Evolutionary conservation across 2,329 filamentous ascomycete species (phyloP).

Genomic region (Beauveria sp.): DNA sequence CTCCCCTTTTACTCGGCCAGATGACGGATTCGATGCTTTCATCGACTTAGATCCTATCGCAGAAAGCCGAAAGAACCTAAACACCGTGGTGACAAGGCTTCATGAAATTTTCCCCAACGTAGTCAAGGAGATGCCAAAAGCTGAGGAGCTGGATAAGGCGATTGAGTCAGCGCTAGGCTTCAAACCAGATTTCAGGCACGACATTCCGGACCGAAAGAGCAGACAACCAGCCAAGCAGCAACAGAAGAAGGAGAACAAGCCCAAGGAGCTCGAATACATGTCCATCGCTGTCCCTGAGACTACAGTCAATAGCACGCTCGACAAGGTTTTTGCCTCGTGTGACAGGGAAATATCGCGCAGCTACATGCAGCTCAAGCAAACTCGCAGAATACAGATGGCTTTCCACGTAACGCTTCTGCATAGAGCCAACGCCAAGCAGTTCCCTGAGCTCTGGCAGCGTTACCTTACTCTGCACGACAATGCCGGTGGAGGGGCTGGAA

Average conservation of each 20-base stretch:
- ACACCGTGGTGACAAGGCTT: slow-evolving; percentile 65
- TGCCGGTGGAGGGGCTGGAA: slow-evolving; percentile 20
- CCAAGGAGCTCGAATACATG: slow-evolving; percentile 47
- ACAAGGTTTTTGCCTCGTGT: slow-evolving; percentile 57
- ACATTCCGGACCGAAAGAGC: slow-evolving; percentile 51
- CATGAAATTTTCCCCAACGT: slow-evolving; percentile 72
- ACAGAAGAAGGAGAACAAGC: slow-evolving; percentile 33
- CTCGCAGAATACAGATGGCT: slow-evolving; percentile 67
- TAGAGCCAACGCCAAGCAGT: slow-evolving; percentile 51
- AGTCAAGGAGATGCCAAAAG: slow-evolving; percentile 60
- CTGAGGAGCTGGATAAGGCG: slow-evolving; percentile 70
- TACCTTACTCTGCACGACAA: slow-evolving; percentile 55
- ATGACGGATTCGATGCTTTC: slow-evolving; percentile 72
- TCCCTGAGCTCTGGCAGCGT: slow-evolving; percentile 66
- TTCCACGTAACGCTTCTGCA: slow-evolving; percentile 97
- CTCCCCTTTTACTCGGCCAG: slow-evolving; percentile 59
- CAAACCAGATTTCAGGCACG: slow-evolving; percentile 66
- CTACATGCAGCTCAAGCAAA: slow-evolving; percentile 67
- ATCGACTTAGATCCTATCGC: slow-evolving; percentile 75
- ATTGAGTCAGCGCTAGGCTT: slow-evolving; percentile 71
- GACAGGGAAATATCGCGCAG: slow-evolving; percentile 43
- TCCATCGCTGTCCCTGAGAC: slow-evolving; percentile 38
- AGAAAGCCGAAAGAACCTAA: slow-evolving; percentile 79
- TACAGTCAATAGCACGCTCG: slow-evolving; percentile 48
- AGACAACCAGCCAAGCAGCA: slow-evolving; percentile 24